phyloP scores from a whole-genome alignment of 139 green algal genomes.

The Microglena sp. region DNA sequence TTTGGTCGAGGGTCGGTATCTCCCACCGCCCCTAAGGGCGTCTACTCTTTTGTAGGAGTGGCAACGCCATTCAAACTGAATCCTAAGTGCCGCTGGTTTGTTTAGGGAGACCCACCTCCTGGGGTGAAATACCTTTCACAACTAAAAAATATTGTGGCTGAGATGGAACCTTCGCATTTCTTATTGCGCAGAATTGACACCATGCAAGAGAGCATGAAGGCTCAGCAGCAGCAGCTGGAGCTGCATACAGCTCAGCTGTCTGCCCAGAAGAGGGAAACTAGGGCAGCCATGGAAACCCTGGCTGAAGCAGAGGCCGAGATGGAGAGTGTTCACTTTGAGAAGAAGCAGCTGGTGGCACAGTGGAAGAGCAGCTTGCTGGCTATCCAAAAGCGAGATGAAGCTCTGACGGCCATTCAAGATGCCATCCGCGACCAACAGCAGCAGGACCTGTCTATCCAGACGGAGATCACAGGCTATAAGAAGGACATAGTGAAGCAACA shows the following conservation, averaged over 20 bases:
- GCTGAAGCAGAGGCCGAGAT: conserved; percentile 66
- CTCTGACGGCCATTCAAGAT: conserved; percentile 59
- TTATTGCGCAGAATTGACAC: conserved; percentile 22
- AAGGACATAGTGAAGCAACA: conserved; percentile 59
- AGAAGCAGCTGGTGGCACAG: conserved; percentile 75
- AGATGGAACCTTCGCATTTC: background rate
- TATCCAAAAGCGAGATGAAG: conserved; percentile 68
- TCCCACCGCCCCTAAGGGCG: too few species aligned
- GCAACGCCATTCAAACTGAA: too few species aligned
- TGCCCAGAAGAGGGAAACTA: conserved; percentile 66
- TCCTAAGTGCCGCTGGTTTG: too few species aligned
- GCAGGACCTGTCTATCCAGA: conserved; percentile 53
- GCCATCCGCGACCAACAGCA: conserved; percentile 63
- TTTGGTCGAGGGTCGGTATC: too few species aligned
- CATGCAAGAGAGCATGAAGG: conserved; percentile 42
- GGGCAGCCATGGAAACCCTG: conserved; percentile 62
- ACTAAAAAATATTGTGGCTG: too few species aligned
- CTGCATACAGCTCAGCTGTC: conserved; percentile 54
- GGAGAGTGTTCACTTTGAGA: conserved; percentile 82
- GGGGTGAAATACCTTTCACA: too few species aligned
- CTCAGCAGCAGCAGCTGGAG: conserved; percentile 43
- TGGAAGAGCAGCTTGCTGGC: conserved; percentile 69
- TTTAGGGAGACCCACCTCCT: too few species aligned
- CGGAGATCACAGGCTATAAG: conserved; percentile 61
- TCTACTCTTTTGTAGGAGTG: too few species aligned